A percentile compares a stretch with the other conserved stretches of the same genome.
Evolutionary conservation across 805 yeast genomes (phyloP).

Genomic region (Brettanomyces anomalus): DNA sequence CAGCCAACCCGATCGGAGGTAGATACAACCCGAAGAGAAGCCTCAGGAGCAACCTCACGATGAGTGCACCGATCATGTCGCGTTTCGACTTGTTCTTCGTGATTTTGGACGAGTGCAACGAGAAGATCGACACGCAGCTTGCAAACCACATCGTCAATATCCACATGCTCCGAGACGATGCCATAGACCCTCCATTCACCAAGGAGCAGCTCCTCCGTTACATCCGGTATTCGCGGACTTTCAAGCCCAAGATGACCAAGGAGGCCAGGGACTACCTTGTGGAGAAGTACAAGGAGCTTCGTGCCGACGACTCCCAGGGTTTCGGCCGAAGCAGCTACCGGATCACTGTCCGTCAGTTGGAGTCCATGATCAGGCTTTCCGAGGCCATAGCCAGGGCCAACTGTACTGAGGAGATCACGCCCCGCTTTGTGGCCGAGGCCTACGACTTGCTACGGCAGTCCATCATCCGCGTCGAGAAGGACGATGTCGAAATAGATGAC

Average conservation of each 20-base stretch:
- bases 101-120: conserved; percentile 90
- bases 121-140: conserved; percentile 76
- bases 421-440: conserved; percentile 86
- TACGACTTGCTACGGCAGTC: conserved; percentile 83
- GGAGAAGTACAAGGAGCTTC: conserved; percentile 69
- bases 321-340: conserved; percentile 78
- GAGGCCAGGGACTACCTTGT: conserved; percentile 75
- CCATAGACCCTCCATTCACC: conserved; percentile 80
- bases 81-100: conserved; percentile 95
- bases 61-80: conserved; percentile 99
- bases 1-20: conserved; percentile 99
- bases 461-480: conserved; percentile 88
- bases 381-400: conserved; percentile 98
- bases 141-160: conserved; percentile 90
- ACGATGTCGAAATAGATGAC: conserved; percentile 69
- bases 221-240: conserved; percentile 85
- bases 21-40: conserved; percentile 84
- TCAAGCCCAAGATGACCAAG: conserved; percentile 79
- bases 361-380: conserved; percentile 82
- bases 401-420: conserved; percentile 81
- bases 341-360: conserved; percentile 95
- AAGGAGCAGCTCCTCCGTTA: conserved; percentile 85
- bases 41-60: conserved; percentile 75
- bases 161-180: conserved; percentile 85
- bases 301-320: conserved; percentile 89